Percentiles rank a stretch among this genome's conserved stretches.
These are phyloP conservation scores for Scheffersomyces stambukii DNA, from an alignment of 1,139 yeast genomes.

Conservation along the genomic window DNA sequence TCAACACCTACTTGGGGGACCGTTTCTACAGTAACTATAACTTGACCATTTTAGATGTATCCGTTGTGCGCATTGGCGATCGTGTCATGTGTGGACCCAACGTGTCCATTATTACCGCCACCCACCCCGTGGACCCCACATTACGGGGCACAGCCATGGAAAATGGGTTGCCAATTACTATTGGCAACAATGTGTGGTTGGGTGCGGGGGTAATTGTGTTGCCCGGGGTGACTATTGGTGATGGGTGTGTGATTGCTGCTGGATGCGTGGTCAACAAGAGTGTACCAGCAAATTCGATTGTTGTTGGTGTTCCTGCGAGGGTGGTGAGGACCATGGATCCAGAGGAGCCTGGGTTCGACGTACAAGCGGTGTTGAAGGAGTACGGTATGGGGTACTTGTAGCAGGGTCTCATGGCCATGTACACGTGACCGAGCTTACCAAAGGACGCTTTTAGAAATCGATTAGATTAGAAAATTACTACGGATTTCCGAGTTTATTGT, in stretches of 20 bases:
- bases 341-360: conserved; percentile 10
- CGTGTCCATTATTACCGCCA: conserved; percentile 56
- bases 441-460: no score
- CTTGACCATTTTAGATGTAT: conserved; percentile 54
- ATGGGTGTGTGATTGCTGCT: conserved; percentile 62
- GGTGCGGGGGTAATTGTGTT: conserved; percentile 52
- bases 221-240: conserved; percentile 67
- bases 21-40: conserved; percentile 55
- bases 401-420: background rate
- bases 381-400: conserved; percentile 9
- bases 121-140: conserved; percentile 56
- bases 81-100: conserved; percentile 61
- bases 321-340: conserved; percentile 32
- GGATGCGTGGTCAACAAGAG: conserved; percentile 59
- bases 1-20: conserved; percentile 47
- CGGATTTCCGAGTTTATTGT: no score
- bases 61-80: conserved; percentile 59
- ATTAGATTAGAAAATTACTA: no score
- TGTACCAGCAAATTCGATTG: conserved; percentile 50
- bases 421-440: no score
- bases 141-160: conserved; percentile 44
- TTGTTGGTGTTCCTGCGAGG: conserved; percentile 59
- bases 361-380: conserved; percentile 8
- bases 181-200: conserved; percentile 67
- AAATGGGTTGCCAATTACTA: conserved; percentile 50